Conservation (phyloP, 1,139 yeast species). For the Suhomyces guaymorum region DNA sequence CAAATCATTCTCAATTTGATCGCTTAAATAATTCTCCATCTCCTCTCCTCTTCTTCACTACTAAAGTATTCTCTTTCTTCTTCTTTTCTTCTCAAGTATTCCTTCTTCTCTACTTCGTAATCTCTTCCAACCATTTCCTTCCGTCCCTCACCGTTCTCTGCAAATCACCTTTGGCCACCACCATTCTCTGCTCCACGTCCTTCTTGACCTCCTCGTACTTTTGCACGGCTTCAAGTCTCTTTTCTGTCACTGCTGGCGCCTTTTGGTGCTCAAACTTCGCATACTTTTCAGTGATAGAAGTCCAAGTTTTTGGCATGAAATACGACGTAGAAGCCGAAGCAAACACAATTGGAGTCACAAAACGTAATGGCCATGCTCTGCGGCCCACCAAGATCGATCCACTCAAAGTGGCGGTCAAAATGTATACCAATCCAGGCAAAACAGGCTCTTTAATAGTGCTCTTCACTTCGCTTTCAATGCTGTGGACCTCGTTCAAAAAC, state of each 20-base stretch:
- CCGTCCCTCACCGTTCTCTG: conserved; percentile 4
- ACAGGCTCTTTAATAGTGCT: conserved; percentile 43
- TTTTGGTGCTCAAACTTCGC: conserved; percentile 13
- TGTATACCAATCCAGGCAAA: conserved; percentile 55
- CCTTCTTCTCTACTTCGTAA: conserved; percentile 5
- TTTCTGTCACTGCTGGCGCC: conserved; percentile 16
- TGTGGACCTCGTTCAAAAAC: conserved; percentile 37
- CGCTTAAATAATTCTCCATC: too few species aligned
- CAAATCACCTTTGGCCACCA: conserved; percentile 7
- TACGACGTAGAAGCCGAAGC: conserved; percentile 45
- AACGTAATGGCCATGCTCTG: conserved; percentile 50
- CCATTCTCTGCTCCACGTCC: conserved; percentile 12
- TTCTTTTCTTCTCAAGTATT: too few species aligned
- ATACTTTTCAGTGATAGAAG: conserved; percentile 17
- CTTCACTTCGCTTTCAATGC: conserved; percentile 28
- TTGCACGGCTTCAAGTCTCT: conserved; percentile 17
- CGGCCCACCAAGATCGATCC: conserved; percentile 56
- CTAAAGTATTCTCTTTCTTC: too few species aligned
- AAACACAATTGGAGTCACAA: conserved; percentile 49
- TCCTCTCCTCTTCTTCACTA: too few species aligned
- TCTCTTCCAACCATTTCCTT: conserved; percentile 6
- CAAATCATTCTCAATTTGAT: too few species aligned
- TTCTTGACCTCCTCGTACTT: conserved; percentile 17
- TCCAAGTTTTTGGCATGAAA: conserved; percentile 40
- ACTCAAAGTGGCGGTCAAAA: conserved; percentile 54